Percentiles rank a stretch among this genome's conserved stretches.
phyloP scores from a whole-genome alignment of 805 yeast species.

The Maudiozyma pseudohumilis region DNA sequence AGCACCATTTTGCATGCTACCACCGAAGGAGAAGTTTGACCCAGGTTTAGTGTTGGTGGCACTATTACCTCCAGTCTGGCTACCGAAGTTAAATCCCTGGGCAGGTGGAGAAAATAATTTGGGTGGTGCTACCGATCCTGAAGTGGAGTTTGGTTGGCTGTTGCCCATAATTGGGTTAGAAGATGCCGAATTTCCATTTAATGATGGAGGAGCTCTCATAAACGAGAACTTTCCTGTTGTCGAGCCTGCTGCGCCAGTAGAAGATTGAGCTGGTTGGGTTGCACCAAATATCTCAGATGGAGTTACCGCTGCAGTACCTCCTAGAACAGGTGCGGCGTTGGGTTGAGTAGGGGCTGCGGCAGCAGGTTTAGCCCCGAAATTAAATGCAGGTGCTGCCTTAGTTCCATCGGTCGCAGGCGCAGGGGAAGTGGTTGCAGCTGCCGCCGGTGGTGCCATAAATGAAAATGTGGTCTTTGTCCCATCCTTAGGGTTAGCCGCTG shows the following conservation, averaged over 20 bases:
- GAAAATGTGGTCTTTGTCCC: background rate
- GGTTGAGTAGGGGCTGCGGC: background rate
- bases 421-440: background rate
- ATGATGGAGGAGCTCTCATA: background rate
- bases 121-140: background rate
- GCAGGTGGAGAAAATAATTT: constrained; percentile 2
- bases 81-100: background rate
- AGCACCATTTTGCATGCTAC: too few relatives aligned
- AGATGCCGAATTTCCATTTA: background rate
- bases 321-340: background rate
- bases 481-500: too few relatives aligned
- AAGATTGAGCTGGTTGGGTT: background rate
- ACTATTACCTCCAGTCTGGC: background rate
- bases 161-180: constrained; percentile 5
- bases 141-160: background rate
- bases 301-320: constrained; percentile 3
- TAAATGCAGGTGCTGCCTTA: background rate
- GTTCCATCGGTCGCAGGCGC: background rate
- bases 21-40: background rate
- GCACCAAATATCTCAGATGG: constrained; percentile 11
- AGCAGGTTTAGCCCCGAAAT: constrained; percentile 4
- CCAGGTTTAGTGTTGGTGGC: background rate
- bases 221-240: background rate
- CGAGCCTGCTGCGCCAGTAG: background rate
- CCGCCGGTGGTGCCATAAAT: background rate